Evolutionary conservation across 2,329 filamentous ascomycete genomes (phyloP), one percentile per base, ranked within the genome.

Genomic region (Taxawa tesnikishii): DNA sequence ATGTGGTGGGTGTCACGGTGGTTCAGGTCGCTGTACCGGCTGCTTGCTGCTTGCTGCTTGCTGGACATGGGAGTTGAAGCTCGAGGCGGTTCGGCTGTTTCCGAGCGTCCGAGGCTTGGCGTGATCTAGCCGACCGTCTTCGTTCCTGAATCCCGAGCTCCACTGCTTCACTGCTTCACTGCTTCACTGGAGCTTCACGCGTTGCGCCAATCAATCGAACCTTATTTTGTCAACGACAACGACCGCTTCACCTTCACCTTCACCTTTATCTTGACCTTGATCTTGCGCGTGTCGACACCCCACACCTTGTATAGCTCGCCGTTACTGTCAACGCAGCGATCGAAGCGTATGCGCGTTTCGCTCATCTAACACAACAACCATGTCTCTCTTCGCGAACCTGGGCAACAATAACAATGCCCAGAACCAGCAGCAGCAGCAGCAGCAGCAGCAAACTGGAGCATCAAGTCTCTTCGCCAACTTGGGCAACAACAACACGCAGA

Each of bases 391-490:
- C 15, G 33, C 27, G 13, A 34, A 34, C 24, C 23, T 34, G 19
- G 28, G 27, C 27, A 34, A 33, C 23, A 25, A 36, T 37, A 38
- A 29, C 33, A 33, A 24, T 12, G 28, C 33, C 14, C 31, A 33
- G 24, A 15, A 38, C 26, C 32, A 48, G 46, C 45, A 44, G 39
- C 41, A 36, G 29, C 31, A 29, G 44, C 13, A 47, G 45, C 36
- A 47, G 36, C 19, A 43, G 29, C 36, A 39, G 32, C 31, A 34
- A 29, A 12, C 19, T 31, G 8, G 26, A 27, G 12, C 35, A n/a
- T n/a, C n/a, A n/a, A n/a, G 40, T 11, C 19, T 34, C 16, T 34
- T 34, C 15, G 33, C 27, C 15, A 34, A 34, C 24, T 17, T 34
- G 19, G 28, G 27, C 27, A 34, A 33, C 23, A 25, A 36, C 38